Base-by-base conservation (phyloP, 2,329 filamentous ascomycete genomes). In the Fusarium anguioides region DNA sequence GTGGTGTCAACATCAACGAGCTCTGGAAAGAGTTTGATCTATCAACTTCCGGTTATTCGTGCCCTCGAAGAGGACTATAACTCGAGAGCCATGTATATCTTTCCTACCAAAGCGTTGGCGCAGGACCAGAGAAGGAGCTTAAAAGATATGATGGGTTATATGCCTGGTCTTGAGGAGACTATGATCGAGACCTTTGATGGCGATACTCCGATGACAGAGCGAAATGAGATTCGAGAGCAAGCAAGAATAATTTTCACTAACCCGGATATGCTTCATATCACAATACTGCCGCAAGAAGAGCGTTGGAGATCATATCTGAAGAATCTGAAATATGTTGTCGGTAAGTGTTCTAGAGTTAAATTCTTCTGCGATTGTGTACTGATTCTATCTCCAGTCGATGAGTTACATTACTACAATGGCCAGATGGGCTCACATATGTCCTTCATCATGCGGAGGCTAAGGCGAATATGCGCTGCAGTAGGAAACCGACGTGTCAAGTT, bases 1-100 rank as follows among this genome's bases (percentile, higher is more conserved):
- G 95, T 99, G 49, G 91, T 99, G 3, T 90, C 94, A 3, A 99
- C 96, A 0, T 97, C 95, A 1, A 99, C 96, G 0, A 97, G 93
- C 75, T 99, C 96, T 2, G 96, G 96, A 12, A 99, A 99, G 78
- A 97, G 94, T 8, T 81, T 99, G n/a, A 97, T 99, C 63, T 99
- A 98, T 74, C 96, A 99, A 74, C 86, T 99, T 17, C 96, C 96
- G 0, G 93, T 99, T 41, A 81, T 99, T 12, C 89, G 97, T 74
- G 91, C 93, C 47, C 81, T 99, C 4, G 95, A 99, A 77, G 83
- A 87, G 50, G 91, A 98, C 72, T 81, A 79, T 4, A 83, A 89
- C 55, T 92, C 92, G 10, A 85, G 96, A 71, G 96, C 96, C 4
- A 93, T 99, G 89, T 98, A 97, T 76, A 97, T 99, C 33, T 99